These are phyloP conservation scores for Mariannaea elegans DNA, from an alignment of 2,329 filamentous ascomycete genomes.

Conservation along the genomic window DNA sequence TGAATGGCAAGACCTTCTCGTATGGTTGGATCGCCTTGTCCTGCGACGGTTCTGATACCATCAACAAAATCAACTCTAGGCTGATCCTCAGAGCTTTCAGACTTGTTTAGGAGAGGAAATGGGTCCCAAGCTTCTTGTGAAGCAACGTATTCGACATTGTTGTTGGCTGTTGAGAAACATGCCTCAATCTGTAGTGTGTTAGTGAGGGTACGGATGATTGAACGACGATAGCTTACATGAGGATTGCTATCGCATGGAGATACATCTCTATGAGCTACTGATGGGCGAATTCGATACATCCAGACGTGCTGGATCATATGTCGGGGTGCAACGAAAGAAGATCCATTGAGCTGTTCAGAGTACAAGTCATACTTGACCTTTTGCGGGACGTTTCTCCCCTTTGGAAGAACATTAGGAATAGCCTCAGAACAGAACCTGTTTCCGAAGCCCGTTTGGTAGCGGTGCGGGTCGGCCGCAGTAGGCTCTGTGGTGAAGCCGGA, in stretches of 20 bases:
- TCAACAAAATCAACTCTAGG: slow-evolving; percentile 50
- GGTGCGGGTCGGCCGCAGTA: slow-evolving; percentile 50
- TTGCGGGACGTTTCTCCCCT: slow-evolving; percentile 56
- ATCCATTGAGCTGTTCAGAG: slow-evolving; percentile 59
- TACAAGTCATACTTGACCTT: slow-evolving; percentile 53
- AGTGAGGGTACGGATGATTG: slow-evolving; percentile 21
- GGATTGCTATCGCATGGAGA: slow-evolving; percentile 4
- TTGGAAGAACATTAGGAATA: slow-evolving; percentile 55
- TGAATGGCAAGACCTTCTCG: slow-evolving; percentile 36
- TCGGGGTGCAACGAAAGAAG: slow-evolving; percentile 44
- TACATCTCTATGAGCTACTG: slow-evolving; percentile 40
- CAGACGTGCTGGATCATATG: slow-evolving; percentile 45
- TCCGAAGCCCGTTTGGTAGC: slow-evolving; percentile 66
- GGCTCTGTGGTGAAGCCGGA: slow-evolving; percentile 31
- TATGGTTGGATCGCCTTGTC: slow-evolving; percentile 57
- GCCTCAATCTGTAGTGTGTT: slow-evolving; percentile 43
- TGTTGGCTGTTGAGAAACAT: slow-evolving; percentile 57
- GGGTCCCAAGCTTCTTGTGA: slow-evolving; percentile 61
- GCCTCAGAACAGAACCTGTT: slow-evolving; percentile 60
- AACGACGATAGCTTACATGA: slow-evolving; percentile 3
- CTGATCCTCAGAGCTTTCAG: background rate
- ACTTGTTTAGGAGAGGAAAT: slow-evolving; percentile 41
- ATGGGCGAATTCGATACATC: slow-evolving; percentile 46
- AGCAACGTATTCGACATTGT: slow-evolving; percentile 53
- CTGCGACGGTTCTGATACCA: slow-evolving; percentile 56